Percentiles rank a stretch among this genome's conserved stretches.
phyloP scores from a whole-genome alignment of 2,329 filamentous ascomycete genomes.

The Fonsecaea pugnacius region DNA sequence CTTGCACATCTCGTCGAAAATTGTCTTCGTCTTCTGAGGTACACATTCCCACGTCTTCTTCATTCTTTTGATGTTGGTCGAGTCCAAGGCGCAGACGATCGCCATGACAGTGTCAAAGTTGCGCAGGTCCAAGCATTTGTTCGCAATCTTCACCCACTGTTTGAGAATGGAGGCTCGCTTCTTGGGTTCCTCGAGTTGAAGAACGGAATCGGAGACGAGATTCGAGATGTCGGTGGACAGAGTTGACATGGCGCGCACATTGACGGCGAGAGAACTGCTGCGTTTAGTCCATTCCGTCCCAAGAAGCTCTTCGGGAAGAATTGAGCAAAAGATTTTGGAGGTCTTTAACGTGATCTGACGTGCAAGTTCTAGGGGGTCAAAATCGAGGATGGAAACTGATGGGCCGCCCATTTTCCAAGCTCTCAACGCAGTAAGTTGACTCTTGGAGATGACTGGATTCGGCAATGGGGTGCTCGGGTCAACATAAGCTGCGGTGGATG shows the following conservation, averaged over 20 bases:
- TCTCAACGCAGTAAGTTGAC: conserved; percentile 72
- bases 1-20: conserved; percentile 76
- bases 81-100: conserved; percentile 91
- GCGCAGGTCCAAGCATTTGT: conserved; percentile 82
- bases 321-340: conserved; percentile 87
- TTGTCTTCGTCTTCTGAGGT: conserved; percentile 78
- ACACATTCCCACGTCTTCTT: conserved; percentile 91
- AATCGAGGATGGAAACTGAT: conserved; percentile 78
- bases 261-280: conserved; percentile 74
- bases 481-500: conserved; percentile 71
- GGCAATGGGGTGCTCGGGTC: conserved; percentile 74
- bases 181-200: conserved; percentile 86
- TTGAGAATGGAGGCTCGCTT: conserved; percentile 89
- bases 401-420: conserved; percentile 74
- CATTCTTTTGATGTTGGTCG: conserved; percentile 84
- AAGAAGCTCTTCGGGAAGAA: conserved; percentile 87
- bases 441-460: conserved; percentile 70
- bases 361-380: conserved; percentile 87
- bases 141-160: conserved; percentile 95
- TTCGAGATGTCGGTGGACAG: conserved; percentile 92
- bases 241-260: conserved; percentile 91
- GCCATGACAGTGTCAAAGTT: conserved; percentile 98
- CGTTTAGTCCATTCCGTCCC: conserved; percentile 95
- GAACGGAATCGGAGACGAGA: conserved; percentile 88
- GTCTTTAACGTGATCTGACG: conserved; percentile 92